These are phyloP conservation scores for Aspergillus tubingensis DNA, from an alignment of 2,329 filamentous ascomycete genomes.

Conservation along the genomic window DNA sequence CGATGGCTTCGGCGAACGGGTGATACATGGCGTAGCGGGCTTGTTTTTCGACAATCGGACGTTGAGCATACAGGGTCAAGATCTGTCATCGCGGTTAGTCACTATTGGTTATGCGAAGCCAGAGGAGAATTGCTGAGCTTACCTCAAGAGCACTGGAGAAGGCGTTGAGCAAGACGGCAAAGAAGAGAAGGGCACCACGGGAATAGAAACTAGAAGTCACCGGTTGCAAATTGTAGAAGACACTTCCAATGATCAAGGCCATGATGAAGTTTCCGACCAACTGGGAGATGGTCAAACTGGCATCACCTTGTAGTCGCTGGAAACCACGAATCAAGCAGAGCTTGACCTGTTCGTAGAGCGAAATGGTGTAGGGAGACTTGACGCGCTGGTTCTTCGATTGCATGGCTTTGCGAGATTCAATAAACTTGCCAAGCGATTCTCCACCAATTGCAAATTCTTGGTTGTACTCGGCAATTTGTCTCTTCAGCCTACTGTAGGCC, in stretches of 20 bases:
- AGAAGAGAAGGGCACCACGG: slow-evolving; percentile 80
- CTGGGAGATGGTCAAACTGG: slow-evolving; percentile 69
- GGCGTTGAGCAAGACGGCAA: slow-evolving; percentile 82
- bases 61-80: slow-evolving; percentile 81
- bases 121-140: neutral
- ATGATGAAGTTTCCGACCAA: slow-evolving; percentile 70
- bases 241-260: slow-evolving; percentile 74
- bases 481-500: slow-evolving; percentile 45
- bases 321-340: slow-evolving; percentile 83
- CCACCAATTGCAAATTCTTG: slow-evolving; percentile 46
- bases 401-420: slow-evolving; percentile 45
- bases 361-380: slow-evolving; percentile 81
- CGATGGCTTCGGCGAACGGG: slow-evolving; percentile 82
- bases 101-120: neutral
- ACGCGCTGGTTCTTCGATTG: slow-evolving; percentile 54
- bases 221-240: slow-evolving; percentile 74
- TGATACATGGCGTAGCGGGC: slow-evolving; percentile 84
- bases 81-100: slow-evolving; percentile 55
- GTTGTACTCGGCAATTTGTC: slow-evolving; percentile 50
- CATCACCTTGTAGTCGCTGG: slow-evolving; percentile 74
- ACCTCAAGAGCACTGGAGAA: slow-evolving; percentile 77
- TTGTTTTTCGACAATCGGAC: slow-evolving; percentile 91
- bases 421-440: slow-evolving; percentile 42
- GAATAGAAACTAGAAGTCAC: slow-evolving; percentile 74
- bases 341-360: slow-evolving; percentile 70